Conservation (phyloP, 805 yeast genomes). For the Lipomyces spencermartinsiae region DNA sequence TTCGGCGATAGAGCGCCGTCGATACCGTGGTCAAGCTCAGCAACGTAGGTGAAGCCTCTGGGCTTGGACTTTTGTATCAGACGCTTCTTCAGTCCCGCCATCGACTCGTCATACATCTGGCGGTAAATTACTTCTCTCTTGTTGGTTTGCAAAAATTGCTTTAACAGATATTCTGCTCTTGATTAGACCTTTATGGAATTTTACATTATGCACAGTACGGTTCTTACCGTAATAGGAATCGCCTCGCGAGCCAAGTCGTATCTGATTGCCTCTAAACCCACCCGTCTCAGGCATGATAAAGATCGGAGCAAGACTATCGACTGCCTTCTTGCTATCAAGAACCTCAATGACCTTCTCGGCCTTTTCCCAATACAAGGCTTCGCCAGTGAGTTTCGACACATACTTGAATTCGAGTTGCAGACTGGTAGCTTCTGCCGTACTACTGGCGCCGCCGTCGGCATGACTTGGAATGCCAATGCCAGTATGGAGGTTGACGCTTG, state of each 20-base stretch:
- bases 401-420: conserved; percentile 87
- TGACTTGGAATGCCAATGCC: conserved; percentile 67
- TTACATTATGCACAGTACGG: background rate
- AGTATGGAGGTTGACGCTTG: conserved; percentile 74
- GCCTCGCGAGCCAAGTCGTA: conserved; percentile 88
- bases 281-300: conserved; percentile 79
- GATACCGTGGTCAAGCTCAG: conserved; percentile 78
- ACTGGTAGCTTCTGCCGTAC: conserved; percentile 90
- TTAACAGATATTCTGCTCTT: conserved; percentile 65
- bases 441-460: conserved; percentile 69
- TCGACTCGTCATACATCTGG: conserved; percentile 77
- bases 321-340: conserved; percentile 67
- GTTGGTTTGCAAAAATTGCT: conserved; percentile 81
- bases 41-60: conserved; percentile 67
- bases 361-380: conserved; percentile 74
- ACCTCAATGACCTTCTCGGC: conserved; percentile 76
- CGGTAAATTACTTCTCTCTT: conserved; percentile 65
- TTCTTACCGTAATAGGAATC: conserved; percentile 78
- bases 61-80: conserved; percentile 68
- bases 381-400: conserved; percentile 79
- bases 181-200: background rate
- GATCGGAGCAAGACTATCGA: conserved; percentile 83
- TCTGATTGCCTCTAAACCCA: conserved; percentile 63
- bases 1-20: conserved; percentile 63
- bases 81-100: conserved; percentile 75